Base-by-base conservation (phyloP, 2,329 filamentous ascomycete species). In the Claviceps pazoutovae region DNA sequence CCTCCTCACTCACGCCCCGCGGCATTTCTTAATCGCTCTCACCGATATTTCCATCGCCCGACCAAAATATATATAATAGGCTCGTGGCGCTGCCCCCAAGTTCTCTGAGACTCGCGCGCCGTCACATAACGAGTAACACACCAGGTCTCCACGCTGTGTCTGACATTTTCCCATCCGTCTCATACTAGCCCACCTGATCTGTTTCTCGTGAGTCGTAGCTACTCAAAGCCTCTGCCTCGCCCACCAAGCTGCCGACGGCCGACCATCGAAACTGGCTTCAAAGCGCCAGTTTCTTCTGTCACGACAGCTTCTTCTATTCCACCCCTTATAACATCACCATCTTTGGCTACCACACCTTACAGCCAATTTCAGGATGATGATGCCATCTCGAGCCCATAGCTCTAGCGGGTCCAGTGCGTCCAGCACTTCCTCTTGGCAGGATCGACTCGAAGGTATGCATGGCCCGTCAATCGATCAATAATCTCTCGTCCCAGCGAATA, bases 371-470 rank as follows among this genome's bases (percentile, higher is more conserved):
- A 41, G 21, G 7, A 59, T 43, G 49, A 61, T 61, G 60, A 54
- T 55, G 49, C 52, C 56, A 51, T 55, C 55, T 55, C 64, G 62
- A 53, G 62, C 58, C 16, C 56, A 60, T 47, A 60, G 54, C 55
- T 53, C 54, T 8, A 56, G 57, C 21, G 58, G 60, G 41, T 56
- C 56, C 23, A 57, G 39, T 26, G 11, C 52, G 48, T 59, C 58
- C 3, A 59, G 56, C 51, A 53, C 55, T 46, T 53, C 51, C 41
- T 61, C 63, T 49, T 81, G 79, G 79, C 78, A 82, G 59, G 74
- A 78, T 52, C 73, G 72, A 53, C 74, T 82, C 46, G 68, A 74
- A 66, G 70, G 79, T 82, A 68, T 16, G 21, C 17, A 21, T 34
- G 21, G 19, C 19, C 26, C 14, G 16, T 14, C 13, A 4, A 16